Base-by-base conservation (phyloP, 495 filamentous ascomycete genomes). In the Barbatosphaeria neglecta region DNA sequence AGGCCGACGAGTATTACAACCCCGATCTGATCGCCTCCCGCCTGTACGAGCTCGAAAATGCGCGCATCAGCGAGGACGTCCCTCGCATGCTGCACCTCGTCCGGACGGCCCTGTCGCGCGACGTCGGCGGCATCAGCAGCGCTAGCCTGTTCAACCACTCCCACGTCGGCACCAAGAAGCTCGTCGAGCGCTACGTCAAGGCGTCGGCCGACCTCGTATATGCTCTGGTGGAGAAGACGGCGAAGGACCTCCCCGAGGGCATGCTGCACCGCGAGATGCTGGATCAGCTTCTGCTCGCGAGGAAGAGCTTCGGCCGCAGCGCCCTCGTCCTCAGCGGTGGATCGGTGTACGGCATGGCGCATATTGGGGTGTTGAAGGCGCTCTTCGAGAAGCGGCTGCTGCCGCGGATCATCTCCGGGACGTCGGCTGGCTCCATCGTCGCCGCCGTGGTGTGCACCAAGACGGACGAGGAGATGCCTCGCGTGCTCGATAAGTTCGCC, bases 311-410 rank as follows among this genome's bases (percentile, higher is more conserved):
- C 61, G 90, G 90, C 10, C 75, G 90, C 43, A 95, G 84, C 50
- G 90, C 90, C 0, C 64, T 96, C 46, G 69, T 94, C 2, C 72
- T 96, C 17, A 95, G 88, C 13, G 90, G 90, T 15, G 90, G 90
- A 8, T 90, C 84, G 0, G 96, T 88, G 0, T 90, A 95, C 62
- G 90, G 90, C 22, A 95, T 97, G 90, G 86, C 84, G 41, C 90
- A 97, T 61, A 84, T 96, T 50, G 90, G 90, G 2, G 90, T 96
- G n/a, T 66, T 95, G 50, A 94, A 95, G 55, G 74, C 84, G 5
- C 73, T 97, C 15, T 89, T 76, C 58, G 79, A 93, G 57, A 67
- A 76, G 15, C 76, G 75, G 1, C 69, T 95, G 3, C 75, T 96
- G 2, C 90, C 90, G 7, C 80, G 89, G 17, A 92, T 97, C 58